Conservation (phyloP, 2,329 filamentous ascomycete genomes). For the Lecanicillium sp. region DNA sequence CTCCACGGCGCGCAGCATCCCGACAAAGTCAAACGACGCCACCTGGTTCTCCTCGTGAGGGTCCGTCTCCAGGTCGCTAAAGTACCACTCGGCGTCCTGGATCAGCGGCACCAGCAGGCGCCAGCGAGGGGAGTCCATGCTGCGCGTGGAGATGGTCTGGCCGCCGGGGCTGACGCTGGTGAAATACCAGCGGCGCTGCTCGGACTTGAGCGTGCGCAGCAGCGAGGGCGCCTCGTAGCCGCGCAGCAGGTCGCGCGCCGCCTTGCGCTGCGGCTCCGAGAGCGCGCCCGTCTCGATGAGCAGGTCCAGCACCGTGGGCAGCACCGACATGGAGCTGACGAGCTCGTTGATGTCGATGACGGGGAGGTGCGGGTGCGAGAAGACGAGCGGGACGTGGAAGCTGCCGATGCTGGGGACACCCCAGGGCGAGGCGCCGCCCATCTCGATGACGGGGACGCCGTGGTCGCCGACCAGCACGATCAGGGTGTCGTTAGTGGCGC, state of each 20-base stretch:
- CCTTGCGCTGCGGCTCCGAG: conserved; percentile 19
- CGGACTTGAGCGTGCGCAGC: conserved; percentile 22
- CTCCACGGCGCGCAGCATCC: conserved; percentile 16
- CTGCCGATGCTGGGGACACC: conserved; percentile 28
- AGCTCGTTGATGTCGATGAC: conserved; percentile 25
- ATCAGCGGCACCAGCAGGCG: conserved; percentile 28
- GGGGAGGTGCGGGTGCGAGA: conserved; percentile 29
- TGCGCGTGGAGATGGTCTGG: conserved; percentile 27
- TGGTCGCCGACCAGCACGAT: conserved; percentile 29
- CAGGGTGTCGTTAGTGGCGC: conserved; percentile 28
- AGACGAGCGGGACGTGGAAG: conserved; percentile 26
- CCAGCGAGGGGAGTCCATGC: conserved; percentile 23
- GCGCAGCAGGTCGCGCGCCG: conserved; percentile 23
- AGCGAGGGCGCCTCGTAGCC: conserved; percentile 31
- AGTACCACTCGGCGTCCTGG: conserved; percentile 26
- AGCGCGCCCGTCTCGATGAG: conserved; percentile 29
- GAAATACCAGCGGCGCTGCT: conserved; percentile 25
- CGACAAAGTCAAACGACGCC: conserved; percentile 6
- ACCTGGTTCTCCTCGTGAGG: conserved; percentile 24
- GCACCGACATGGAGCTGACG: conserved; percentile 26
- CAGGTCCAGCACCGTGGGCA: conserved; percentile 30
- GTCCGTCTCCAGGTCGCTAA: conserved; percentile 26
- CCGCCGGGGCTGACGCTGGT: conserved; percentile 28
- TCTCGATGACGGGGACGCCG: conserved; percentile 27
- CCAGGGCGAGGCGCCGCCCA: conserved; percentile 25